phyloP scores from a whole-genome alignment of 2,329 filamentous ascomycete species.

The Chaetomium olivaceum region DNA sequence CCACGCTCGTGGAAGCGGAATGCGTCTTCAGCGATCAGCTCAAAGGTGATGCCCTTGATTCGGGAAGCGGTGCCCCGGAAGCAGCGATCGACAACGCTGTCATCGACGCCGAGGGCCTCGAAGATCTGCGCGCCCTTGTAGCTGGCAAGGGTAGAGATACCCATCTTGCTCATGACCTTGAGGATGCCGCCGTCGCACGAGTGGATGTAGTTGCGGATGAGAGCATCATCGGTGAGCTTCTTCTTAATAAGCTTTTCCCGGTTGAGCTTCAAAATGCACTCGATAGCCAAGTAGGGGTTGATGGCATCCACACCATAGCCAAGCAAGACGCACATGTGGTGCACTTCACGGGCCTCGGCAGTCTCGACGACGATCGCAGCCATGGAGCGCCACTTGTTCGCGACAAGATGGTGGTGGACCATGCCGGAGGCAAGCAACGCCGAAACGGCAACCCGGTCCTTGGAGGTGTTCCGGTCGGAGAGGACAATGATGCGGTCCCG shows the following conservation, averaged over 20 bases:
- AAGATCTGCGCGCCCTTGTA: conserved; percentile 99
- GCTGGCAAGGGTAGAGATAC: conserved; percentile 91
- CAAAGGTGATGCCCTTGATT: conserved; percentile 91
- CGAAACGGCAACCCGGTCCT: conserved; percentile 81
- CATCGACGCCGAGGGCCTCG: conserved; percentile 90
- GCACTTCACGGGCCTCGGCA: conserved; percentile 92
- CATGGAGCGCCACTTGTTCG: conserved; percentile 92
- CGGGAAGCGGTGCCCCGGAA: conserved; percentile 93
- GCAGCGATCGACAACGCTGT: conserved; percentile 87
- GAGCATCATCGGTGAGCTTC: conserved; percentile 75
- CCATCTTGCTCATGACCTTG: conserved; percentile 99
- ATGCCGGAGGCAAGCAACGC: conserved; percentile 85
- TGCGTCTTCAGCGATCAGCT: conserved; percentile 88
- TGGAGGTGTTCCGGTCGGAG: conserved; percentile 82
- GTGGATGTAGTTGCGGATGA: conserved; percentile 95
- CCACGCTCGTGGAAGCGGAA: conserved; percentile 95
- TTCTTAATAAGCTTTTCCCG: conserved; percentile 90
- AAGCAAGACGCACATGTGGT: conserved; percentile 97
- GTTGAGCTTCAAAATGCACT: conserved; percentile 96
- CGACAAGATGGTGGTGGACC: conserved; percentile 92
- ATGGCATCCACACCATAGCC: conserved; percentile 94
- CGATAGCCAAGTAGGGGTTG: conserved; percentile 92
- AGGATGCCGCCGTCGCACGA: conserved; percentile 94
- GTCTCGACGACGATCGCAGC: conserved; percentile 88
- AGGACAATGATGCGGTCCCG: conserved; percentile 84